phyloP scores from a whole-genome alignment of 2,329 filamentous ascomycete genomes.

The Scedosporium minutisporum region DNA sequence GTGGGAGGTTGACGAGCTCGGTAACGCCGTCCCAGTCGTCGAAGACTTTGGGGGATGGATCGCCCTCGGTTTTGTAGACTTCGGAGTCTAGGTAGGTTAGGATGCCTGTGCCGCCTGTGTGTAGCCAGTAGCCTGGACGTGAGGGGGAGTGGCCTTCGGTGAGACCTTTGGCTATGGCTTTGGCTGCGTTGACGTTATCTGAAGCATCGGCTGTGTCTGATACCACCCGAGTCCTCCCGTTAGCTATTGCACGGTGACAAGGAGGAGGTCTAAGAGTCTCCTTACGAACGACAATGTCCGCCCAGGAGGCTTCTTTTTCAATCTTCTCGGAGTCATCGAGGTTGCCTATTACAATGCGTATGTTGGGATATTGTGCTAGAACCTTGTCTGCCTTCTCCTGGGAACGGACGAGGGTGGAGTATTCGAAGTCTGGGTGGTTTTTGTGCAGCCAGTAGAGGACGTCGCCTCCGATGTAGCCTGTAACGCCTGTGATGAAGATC shows the following conservation, averaged over 20 bases:
- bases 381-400: slow-evolving; percentile 11
- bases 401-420: slow-evolving; percentile 11
- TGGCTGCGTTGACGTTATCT: slow-evolving; percentile 32
- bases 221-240: not conserved
- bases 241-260: not conserved
- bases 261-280: not conserved
- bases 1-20: slow-evolving; percentile 34
- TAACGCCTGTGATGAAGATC: slow-evolving; percentile 11
- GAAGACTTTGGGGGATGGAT: slow-evolving; percentile 35
- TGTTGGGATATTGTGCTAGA: slow-evolving; percentile 4
- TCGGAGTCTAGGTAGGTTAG: slow-evolving; percentile 38
- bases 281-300: slow-evolving; percentile 26
- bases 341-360: slow-evolving; percentile 17
- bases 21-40: slow-evolving; percentile 42
- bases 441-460: slow-evolving; percentile 9
- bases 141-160: slow-evolving; percentile 32
- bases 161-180: slow-evolving; percentile 34
- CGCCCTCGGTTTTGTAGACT: slow-evolving; percentile 28
- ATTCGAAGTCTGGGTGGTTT: slow-evolving; percentile 10
- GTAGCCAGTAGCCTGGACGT: slow-evolving; percentile 38
- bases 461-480: slow-evolving; percentile 15
- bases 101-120: slow-evolving; percentile 47
- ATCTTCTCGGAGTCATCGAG: slow-evolving; percentile 22
- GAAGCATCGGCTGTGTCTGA: slow-evolving; percentile 32
- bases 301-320: slow-evolving; percentile 18